Evolutionary conservation across 352 stramenopile genomes (phyloP).

Genomic region (Blastocystis sp.): DNA sequence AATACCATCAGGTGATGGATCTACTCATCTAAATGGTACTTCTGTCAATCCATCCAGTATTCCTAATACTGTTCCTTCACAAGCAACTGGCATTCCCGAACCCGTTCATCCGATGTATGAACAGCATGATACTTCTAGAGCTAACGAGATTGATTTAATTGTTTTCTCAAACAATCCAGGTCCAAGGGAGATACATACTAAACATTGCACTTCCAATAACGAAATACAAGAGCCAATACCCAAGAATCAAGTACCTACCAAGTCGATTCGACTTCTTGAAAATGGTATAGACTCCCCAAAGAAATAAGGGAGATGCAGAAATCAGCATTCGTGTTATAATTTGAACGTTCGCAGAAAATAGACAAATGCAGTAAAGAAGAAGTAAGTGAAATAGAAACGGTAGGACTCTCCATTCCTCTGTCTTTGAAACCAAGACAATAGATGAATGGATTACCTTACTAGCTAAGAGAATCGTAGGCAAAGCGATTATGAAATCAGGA

Average conservation of each 20-base stretch:
- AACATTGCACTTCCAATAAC: not conserved
- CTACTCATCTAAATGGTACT: too few relatives aligned
- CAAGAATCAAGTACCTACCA: not conserved
- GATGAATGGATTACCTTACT: not conserved
- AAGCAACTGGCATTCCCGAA: not conserved
- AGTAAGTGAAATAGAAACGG: not conserved
- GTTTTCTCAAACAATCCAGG: slow-evolving; percentile 20
- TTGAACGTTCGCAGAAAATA: slow-evolving; percentile 19
- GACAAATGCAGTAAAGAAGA: not conserved
- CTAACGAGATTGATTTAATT: slow-evolving; percentile 24
- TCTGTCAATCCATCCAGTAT: not conserved
- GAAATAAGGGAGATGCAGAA: slow-evolving; percentile 3
- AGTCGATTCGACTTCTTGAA: not conserved
- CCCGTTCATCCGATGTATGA: not conserved
- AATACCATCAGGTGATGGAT: not conserved
- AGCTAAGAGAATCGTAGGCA: not conserved
- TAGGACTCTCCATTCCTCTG: not conserved
- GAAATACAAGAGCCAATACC: slow-evolving; percentile 47
- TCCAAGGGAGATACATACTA: slow-evolving; percentile 36
- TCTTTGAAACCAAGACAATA: not conserved
- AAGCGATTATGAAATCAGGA: slow-evolving; percentile 3
- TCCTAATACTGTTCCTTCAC: not conserved
- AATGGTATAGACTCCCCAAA: not conserved
- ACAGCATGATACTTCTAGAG: not conserved
- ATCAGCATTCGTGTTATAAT: slow-evolving; percentile 48